These are phyloP conservation scores for Aspergillus steynii DNA, from an alignment of 495 filamentous ascomycete genomes.

Conservation along the genomic window DNA sequence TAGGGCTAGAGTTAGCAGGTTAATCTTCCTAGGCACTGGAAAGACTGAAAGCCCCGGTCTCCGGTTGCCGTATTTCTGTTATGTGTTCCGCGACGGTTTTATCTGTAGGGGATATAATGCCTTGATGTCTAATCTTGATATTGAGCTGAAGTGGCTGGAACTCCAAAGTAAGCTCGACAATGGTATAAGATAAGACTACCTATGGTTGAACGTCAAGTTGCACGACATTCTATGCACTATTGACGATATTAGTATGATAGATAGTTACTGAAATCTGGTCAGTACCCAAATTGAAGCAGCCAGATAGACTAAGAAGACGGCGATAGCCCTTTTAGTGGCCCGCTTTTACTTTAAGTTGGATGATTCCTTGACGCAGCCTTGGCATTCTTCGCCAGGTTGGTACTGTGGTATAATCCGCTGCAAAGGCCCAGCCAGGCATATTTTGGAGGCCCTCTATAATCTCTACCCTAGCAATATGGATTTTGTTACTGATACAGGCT, in stretches of 20 bases:
- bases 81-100: conserved; percentile 27
- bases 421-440: conserved; percentile 15
- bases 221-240: conserved; percentile 16
- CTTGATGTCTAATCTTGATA: conserved; percentile 28
- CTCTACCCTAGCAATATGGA: conserved; percentile 17
- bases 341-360: conserved; percentile 21
- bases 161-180: conserved; percentile 13
- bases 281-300: conserved; percentile 18
- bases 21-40: conserved; percentile 23
- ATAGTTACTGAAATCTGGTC: conserved; percentile 25
- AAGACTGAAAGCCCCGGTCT: conserved; percentile 1
- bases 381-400: conserved; percentile 14
- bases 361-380: conserved; percentile 4
- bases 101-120: conserved; percentile 21
- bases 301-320: conserved; percentile 18
- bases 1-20: conserved; percentile 8
- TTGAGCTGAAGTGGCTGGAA: conserved; percentile 19
- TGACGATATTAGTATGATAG: conserved; percentile 20
- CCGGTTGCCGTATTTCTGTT: conserved; percentile 18
- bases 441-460: conserved; percentile 17
- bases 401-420: conserved; percentile 21
- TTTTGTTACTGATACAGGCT: conserved; percentile 17
- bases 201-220: conserved; percentile 18
- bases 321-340: conserved; percentile 20
- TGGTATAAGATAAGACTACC: conserved; percentile 8